Conservation (phyloP, 768 basidiomycete genomes). For the Tulasnella sp. region DNA sequence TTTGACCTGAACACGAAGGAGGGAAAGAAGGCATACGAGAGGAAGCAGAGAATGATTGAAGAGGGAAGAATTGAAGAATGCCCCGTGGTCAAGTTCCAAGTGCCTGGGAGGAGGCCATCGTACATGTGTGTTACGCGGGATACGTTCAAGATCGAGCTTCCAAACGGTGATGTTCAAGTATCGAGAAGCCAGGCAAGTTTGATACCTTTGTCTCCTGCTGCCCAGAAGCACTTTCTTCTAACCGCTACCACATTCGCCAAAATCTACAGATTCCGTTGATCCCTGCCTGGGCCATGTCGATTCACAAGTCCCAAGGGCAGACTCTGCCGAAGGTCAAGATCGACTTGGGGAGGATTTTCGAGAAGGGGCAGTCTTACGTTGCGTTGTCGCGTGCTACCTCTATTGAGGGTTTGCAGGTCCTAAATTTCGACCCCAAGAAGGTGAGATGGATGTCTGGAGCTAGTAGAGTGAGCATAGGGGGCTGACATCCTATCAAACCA, state of each 20-base stretch:
- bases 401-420: conserved; percentile 77
- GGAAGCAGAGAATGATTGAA: conserved; percentile 29
- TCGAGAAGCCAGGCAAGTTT: conserved; percentile 67
- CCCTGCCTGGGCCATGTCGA: conserved; percentile 95
- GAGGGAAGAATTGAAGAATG: conserved; percentile 34
- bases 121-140: conserved; percentile 62
- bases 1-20: conserved; percentile 18
- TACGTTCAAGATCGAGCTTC: conserved; percentile 79
- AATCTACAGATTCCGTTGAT: conserved; percentile 72
- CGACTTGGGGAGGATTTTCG: conserved; percentile 88
- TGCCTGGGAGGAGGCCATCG: conserved; percentile 47
- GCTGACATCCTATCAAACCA: conserved; percentile 32
- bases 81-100: conserved; percentile 66
- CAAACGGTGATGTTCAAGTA: conserved; percentile 79
- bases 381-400: conserved; percentile 85
- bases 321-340: conserved; percentile 93
- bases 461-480: neutral
- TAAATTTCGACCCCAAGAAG: conserved; percentile 71
- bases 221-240: neutral
- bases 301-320: conserved; percentile 98
- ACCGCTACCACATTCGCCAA: neutral
- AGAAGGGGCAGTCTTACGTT: conserved; percentile 93
- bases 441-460: conserved; percentile 38
- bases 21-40: conserved; percentile 26
- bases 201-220: neutral